Evolutionary conservation across 2,329 filamentous ascomycete genomes (phyloP).

Genomic region (Aspergillus clavatus): DNA sequence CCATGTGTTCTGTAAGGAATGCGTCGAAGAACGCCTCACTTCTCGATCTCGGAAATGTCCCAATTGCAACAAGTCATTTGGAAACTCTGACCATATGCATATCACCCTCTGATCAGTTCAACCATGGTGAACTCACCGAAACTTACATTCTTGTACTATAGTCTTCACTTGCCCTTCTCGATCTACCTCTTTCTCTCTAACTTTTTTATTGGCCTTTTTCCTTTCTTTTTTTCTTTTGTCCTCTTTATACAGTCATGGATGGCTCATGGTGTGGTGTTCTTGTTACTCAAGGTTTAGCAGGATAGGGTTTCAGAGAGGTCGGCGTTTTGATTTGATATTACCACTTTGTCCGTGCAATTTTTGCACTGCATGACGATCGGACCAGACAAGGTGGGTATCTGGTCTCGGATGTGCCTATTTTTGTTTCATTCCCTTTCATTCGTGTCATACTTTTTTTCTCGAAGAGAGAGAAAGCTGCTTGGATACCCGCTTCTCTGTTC

Average conservation of each 20-base stretch:
- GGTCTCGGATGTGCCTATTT: constrained; percentile 14
- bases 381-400: constrained; percentile 14
- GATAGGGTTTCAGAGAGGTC: constrained; percentile 23
- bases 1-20: constrained; percentile 87
- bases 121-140: constrained; percentile 10
- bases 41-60: constrained; percentile 94
- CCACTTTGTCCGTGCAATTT: constrained; percentile 16
- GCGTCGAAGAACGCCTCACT: constrained; percentile 80
- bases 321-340: constrained; percentile 29
- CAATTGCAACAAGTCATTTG: constrained; percentile 87
- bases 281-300: constrained; percentile 27
- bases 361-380: constrained; percentile 19
- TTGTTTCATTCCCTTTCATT: constrained; percentile 8
- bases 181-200: constrained; percentile 10
- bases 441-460: constrained; percentile 2
- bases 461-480: constrained; percentile 15
- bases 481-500: constrained; percentile 29
- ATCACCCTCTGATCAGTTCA: constrained; percentile 40
- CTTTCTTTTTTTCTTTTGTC: constrained; percentile 7
- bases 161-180: constrained; percentile 19
- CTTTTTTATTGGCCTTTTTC: constrained; percentile 14
- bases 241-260: constrained; percentile 18
- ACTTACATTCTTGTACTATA: constrained; percentile 31
- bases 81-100: constrained; percentile 80
- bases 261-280: constrained; percentile 36